These are phyloP conservation scores for Colletotrichum acutatum DNA, from an alignment of 2,329 filamentous ascomycete species.

Conservation along the genomic window DNA sequence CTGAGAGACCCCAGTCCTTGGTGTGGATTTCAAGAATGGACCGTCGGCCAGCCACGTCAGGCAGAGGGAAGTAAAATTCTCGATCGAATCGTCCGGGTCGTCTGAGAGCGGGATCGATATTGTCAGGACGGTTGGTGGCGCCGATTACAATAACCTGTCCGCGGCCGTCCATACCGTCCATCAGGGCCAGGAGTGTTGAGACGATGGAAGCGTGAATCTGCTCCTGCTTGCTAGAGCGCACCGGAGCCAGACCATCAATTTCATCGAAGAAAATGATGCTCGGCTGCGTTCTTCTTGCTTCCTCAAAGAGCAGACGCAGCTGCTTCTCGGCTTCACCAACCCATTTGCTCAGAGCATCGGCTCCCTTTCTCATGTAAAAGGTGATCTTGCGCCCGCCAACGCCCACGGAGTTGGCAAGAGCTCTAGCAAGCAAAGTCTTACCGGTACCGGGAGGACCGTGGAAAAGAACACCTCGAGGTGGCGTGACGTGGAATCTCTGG, in stretches of 20 bases:
- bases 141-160: constrained; percentile 99
- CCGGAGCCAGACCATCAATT: constrained; percentile 95
- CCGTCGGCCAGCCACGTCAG: constrained; percentile 81
- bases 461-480: constrained; percentile 93
- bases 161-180: constrained; percentile 99
- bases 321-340: constrained; percentile 98
- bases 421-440: constrained; percentile 95
- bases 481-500: constrained; percentile 89
- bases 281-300: constrained; percentile 93
- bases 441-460: constrained; percentile 97
- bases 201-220: constrained; percentile 99
- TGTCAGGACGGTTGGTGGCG: constrained; percentile 97
- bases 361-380: constrained; percentile 99
- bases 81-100: constrained; percentile 94
- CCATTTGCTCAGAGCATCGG: constrained; percentile 98
- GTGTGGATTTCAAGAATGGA: constrained; percentile 96
- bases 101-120: constrained; percentile 94
- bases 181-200: constrained; percentile 89
- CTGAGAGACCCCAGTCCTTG: constrained; percentile 87
- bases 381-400: constrained; percentile 93
- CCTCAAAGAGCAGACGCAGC: constrained; percentile 91
- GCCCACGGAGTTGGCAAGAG: constrained; percentile 90
- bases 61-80: constrained; percentile 97
- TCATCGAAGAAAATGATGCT: constrained; percentile 99
- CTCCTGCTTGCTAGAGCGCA: constrained; percentile 97